Evolutionary conservation across 805 yeast genomes (phyloP), one percentile per base, ranked within the genome.

Genomic region (Torulaspora gathmanii): DNA sequence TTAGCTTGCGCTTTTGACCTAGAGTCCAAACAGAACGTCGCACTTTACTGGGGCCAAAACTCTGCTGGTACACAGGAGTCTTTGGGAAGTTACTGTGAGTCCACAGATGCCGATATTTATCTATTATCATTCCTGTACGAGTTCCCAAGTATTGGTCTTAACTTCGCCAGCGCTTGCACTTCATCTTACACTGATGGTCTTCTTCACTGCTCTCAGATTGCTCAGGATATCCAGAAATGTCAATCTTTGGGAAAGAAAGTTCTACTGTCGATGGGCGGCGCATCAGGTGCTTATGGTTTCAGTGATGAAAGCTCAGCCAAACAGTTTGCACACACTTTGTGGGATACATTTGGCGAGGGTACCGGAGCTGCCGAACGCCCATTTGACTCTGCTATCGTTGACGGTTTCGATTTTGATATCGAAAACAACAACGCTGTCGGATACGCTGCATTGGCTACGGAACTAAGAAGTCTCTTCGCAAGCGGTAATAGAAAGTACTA

Each of bases 401-500:
- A 91, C 66, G 98, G 98, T 13, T 90, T 89, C 63, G 98, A 91
- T 65, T 81, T 90, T 51, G 98, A 91, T 65, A 80, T 86, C 56
- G 98, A 91, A 65, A 75, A 78, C 60, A 72, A 72, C 49, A 64
- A 72, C 46, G 72, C 74, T 40, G 69, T 71, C 1, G 96, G 95
- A n/a, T 84, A 82, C 58, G 76, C 79, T 29, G 77, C 82, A 12
- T 64, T 83, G 42, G 85, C 79, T 11, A 70, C 65, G 33, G 70
- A 74, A 54, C 37, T 70, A 60, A 52, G 95, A 82, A 45, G 71
- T 45, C 64, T 69, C 33, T 79, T 75, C 54, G 79, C 71, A 9
- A 67, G 71, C 33, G 70, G 79, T 27, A 71, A 83, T 37, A 84
- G 81, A 65, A 56, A 67, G 23, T 86, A 81, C 69, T 86, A 82